A percentile compares a stretch with the other conserved stretches of the same genome.
These are phyloP conservation scores for Macrophomina phaseolina DNA, from an alignment of 2,329 filamentous ascomycete species.

Conservation along the genomic window DNA sequence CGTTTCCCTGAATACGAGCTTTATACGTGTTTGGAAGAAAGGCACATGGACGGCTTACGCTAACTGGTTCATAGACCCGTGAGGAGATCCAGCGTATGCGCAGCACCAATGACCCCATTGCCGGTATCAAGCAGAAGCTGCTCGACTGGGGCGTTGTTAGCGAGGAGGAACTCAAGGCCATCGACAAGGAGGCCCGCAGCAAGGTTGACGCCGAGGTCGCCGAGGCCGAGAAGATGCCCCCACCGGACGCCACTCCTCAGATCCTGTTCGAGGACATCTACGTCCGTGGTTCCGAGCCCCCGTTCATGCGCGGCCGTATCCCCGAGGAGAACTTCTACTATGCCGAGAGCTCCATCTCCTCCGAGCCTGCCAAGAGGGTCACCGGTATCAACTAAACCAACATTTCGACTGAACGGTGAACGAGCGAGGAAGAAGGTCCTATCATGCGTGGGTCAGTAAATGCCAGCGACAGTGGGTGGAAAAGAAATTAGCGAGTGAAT, in stretches of 20 bases:
- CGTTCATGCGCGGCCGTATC: constrained; percentile 84
- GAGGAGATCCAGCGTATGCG: constrained; percentile 99
- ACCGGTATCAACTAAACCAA: constrained; percentile 23
- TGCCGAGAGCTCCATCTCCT: constrained; percentile 36
- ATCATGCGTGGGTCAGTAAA: neutral
- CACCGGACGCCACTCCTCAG: constrained; percentile 77
- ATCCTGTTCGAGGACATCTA: constrained; percentile 98
- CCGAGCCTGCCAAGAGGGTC: constrained; percentile 10
- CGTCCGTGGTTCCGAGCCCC: constrained; percentile 83
- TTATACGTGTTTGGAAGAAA: too few relatives aligned
- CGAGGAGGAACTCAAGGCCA: constrained; percentile 93
- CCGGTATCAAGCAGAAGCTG: constrained; percentile 96
- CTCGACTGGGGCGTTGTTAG: constrained; percentile 90
- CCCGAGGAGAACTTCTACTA: constrained; percentile 93
- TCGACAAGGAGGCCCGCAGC: constrained; percentile 91
- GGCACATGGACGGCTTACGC: constrained; percentile 12
- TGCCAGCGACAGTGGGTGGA: neutral
- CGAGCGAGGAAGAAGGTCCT: neutral
- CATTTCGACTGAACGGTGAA: neutral
- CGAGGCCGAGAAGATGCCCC: constrained; percentile 84
- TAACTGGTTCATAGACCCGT: constrained; percentile 66
- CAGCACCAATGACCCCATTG: constrained; percentile 97
- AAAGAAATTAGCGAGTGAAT: constrained; percentile 13
- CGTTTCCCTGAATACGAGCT: constrained; percentile 29
- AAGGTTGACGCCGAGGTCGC: constrained; percentile 90